These are phyloP conservation scores for Lophiostoma macrostomum DNA, from an alignment of 495 filamentous ascomycete species.

Conservation along the genomic window DNA sequence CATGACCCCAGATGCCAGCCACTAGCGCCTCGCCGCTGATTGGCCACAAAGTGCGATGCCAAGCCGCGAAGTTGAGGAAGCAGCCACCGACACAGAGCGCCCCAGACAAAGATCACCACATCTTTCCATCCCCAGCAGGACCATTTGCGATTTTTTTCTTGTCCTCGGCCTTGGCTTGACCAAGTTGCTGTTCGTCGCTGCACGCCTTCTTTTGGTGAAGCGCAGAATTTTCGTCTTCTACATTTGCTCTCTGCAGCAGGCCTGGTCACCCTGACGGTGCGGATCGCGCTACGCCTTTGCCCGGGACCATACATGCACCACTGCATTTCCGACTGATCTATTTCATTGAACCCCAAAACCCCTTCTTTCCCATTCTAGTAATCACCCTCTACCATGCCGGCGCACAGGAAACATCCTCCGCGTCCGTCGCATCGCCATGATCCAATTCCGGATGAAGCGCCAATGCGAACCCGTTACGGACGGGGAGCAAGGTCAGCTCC, in stretches of 20 bases:
- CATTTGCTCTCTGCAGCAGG: background rate
- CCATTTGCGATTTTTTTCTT: background rate
- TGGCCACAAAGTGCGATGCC: slow-evolving; percentile 3
- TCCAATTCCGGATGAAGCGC: slow-evolving; percentile 6
- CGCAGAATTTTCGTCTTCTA: slow-evolving; percentile 1
- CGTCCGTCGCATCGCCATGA: slow-evolving; percentile 16
- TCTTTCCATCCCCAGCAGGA: background rate
- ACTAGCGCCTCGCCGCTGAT: slow-evolving; percentile 11
- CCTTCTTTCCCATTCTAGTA: slow-evolving; percentile 1
- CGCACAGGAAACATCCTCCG: background rate
- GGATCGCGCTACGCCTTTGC: slow-evolving; percentile 22
- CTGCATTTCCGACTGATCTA: background rate
- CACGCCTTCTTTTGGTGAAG: background rate
- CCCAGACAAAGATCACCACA: slow-evolving; percentile 28
- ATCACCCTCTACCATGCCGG: slow-evolving; percentile 7
- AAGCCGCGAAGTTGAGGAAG: too few species aligned
- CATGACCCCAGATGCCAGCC: slow-evolving; percentile 11
- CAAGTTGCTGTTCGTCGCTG: background rate
- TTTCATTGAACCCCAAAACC: background rate
- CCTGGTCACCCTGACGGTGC: slow-evolving; percentile 14
- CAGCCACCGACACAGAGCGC: background rate
- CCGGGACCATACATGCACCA: slow-evolving; percentile 17
- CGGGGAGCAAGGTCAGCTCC: slow-evolving; percentile 15
- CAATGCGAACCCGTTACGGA: slow-evolving; percentile 27
- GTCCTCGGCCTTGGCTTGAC: too few species aligned